Base-by-base conservation (phyloP, 129 eudicot genomes). In the Deinandra increscens region DNA sequence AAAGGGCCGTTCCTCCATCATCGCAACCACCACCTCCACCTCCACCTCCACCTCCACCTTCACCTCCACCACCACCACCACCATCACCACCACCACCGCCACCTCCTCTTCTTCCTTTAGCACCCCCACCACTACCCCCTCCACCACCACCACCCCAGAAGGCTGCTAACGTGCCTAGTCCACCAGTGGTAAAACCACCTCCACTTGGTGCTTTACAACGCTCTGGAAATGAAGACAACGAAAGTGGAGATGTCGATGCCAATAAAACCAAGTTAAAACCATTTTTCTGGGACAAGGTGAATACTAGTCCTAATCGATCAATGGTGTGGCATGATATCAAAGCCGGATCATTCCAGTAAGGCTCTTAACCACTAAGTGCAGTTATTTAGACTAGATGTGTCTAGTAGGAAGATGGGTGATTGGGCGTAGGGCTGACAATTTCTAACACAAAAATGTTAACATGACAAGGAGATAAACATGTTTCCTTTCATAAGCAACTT, bases 311-410 rank as follows among this genome's bases (percentile, higher is more conserved):
- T 46, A 83, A 86, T 63, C 83, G 88, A 14, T 79, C 92, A 9
- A 92, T 88, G 96, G 98, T 92, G 69, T 92, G 98, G 98, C 91
- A 88, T 64, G 84, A 92, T 37, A 77, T 92, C 17, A 86, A 78
- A 83, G 82, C 91, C 2, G 95, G 98, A 18, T 88, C 96, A 10
- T 88, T 92, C 77, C 91, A 88, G 98, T 92, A 84, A 88, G 91
- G n/a, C 68, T 43, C 50, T 69, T 15, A 34, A 59, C 61, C 50
- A n/a, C 38, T 44, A 67, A 20, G 7, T 17, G 37, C 26, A 36
- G 43, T 22, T 76, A 64, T 63, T 23, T 9, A 26, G 4, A 20
- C 23, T 31, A 31, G 19, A 33, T 42, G 31, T 23, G 17, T n/a
- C n/a, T n/a, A n/a, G n/a, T n/a, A n/a, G 15, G 12, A 60, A 14